Conservation (phyloP, 2,329 filamentous ascomycete genomes). For the Leptographium lundbergii region DNA sequence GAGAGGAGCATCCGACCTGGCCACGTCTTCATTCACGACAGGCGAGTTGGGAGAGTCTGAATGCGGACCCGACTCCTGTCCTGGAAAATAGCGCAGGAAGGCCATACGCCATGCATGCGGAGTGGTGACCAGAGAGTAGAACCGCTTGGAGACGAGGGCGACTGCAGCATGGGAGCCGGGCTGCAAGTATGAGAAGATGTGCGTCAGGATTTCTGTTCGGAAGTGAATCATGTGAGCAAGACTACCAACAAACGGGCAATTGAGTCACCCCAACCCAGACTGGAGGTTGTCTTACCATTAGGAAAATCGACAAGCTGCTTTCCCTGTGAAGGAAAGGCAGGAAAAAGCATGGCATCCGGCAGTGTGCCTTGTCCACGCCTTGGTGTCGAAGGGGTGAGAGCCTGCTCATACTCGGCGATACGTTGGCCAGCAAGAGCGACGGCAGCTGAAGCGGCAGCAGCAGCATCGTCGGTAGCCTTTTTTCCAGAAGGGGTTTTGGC, state of each 20-base stretch:
- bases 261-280: not conserved
- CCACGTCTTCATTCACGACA: conserved; percentile 27
- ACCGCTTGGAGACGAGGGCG: conserved; percentile 75
- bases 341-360: not conserved
- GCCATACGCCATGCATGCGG: conserved; percentile 90
- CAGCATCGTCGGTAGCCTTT: not conserved
- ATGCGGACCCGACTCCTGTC: conserved; percentile 34
- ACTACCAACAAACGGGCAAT: not conserved
- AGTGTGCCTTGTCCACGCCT: conserved; percentile 18
- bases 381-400: conserved; percentile 32
- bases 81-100: conserved; percentile 83
- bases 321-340: conserved; percentile 19
- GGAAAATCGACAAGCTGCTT: conserved; percentile 49
- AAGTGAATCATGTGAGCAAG: not conserved
- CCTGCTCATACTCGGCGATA: conserved; percentile 50
- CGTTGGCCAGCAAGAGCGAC: conserved; percentile 33
- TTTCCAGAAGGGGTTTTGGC: not conserved
- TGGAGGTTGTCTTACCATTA: conserved; percentile 50
- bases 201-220: conserved; percentile 70
- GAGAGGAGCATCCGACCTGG: conserved; percentile 57
- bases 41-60: not conserved
- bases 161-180: conserved; percentile 73
- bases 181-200: conserved; percentile 80
- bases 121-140: conserved; percentile 76
- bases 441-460: too few relatives aligned